Conservation (phyloP, 164 flowering plant species). For the Cinnamomum micranthum region DNA sequence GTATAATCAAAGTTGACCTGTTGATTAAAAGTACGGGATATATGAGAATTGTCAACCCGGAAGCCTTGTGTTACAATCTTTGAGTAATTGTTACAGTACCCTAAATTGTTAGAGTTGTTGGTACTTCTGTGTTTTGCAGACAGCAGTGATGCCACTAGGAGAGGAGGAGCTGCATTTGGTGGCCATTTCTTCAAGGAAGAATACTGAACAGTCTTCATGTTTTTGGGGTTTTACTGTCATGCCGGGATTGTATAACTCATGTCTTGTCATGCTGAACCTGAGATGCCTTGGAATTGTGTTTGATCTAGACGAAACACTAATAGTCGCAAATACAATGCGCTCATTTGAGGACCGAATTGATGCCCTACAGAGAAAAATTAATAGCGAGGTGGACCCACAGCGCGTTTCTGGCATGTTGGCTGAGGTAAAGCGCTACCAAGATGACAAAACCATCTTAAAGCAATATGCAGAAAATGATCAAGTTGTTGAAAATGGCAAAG, state of each 20-base stretch:
- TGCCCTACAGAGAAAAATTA: conserved; percentile 77
- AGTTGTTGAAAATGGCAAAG: conserved; percentile 81
- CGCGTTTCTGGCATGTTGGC: conserved; percentile 77
- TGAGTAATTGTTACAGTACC: neutral
- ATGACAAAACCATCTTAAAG: conserved; percentile 76
- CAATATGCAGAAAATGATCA: conserved; percentile 93
- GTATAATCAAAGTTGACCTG: neutral
- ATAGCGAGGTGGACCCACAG: conserved; percentile 69
- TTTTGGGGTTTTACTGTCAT: conserved; percentile 93
- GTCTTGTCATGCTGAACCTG: conserved; percentile 89
- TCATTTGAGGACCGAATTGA: conserved; percentile 99
- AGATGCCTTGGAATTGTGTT: conserved; percentile 99
- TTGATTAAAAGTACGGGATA: neutral
- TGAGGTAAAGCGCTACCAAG: conserved; percentile 90
- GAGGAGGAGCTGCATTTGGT: conserved; percentile 92
- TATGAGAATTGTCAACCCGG: neutral
- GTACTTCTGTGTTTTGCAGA: conserved; percentile 41
- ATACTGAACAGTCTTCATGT: conserved; percentile 46
- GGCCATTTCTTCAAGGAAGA: conserved; percentile 75
- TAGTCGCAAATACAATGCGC: conserved; percentile 98
- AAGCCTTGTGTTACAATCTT: neutral
- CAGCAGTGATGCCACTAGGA: conserved; percentile 76
- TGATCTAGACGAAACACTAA: conserved; percentile 97
- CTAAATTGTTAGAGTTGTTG: neutral
- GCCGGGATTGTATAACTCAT: conserved; percentile 67